These are phyloP conservation scores for Globisporangium nodosum DNA, from an alignment of 352 stramenopile species.

Conservation along the genomic window DNA sequence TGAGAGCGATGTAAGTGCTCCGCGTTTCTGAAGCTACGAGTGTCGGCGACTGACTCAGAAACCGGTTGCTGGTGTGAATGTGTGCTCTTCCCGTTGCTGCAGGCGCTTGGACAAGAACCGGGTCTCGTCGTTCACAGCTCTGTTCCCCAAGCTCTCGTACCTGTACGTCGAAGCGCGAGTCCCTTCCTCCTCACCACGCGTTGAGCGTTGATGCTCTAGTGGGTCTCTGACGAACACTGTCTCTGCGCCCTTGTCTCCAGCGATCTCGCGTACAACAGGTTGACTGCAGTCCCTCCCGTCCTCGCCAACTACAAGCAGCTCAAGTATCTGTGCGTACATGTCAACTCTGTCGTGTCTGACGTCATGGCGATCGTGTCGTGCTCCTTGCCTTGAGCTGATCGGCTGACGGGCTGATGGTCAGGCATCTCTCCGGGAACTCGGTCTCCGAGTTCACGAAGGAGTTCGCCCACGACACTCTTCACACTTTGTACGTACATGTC, in stretches of 20 bases:
- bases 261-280: constrained; percentile 4
- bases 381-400: neutral
- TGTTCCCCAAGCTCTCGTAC: neutral
- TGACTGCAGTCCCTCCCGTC: neutral
- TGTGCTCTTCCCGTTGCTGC: neutral
- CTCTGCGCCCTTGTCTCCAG: neutral
- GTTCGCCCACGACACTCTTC: neutral
- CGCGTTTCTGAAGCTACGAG: neutral
- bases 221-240: neutral
- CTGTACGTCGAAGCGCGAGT: neutral
- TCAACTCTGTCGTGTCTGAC: neutral
- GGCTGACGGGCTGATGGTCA: neutral
- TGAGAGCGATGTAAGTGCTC: neutral
- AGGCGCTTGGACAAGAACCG: constrained; percentile 1
- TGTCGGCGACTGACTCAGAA: neutral
- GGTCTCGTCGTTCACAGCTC: neutral
- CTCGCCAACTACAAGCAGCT: neutral
- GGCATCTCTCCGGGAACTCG: constrained; percentile 1
- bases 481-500: neutral
- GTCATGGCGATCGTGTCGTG: too few species aligned
- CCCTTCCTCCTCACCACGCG: neutral
- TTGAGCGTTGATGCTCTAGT: neutral
- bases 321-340: constrained; percentile 3
- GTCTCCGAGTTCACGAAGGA: constrained; percentile 3
- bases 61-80: neutral